phyloP scores from a whole-genome alignment of 108 stramenopile species.

The Nannochloropsis oceanica region DNA sequence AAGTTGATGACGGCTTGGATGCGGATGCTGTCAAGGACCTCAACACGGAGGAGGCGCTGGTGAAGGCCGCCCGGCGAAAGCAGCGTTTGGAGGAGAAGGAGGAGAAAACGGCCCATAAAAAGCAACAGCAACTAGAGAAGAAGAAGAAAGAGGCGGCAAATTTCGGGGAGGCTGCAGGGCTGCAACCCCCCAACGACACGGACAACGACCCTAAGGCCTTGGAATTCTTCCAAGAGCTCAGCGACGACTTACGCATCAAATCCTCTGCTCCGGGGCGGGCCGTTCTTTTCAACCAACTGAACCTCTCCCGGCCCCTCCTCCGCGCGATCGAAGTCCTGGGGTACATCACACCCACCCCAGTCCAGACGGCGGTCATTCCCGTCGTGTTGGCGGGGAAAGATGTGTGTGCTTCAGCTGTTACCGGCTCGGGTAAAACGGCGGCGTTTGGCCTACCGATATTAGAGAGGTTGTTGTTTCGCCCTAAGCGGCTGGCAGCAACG shows the following conservation, averaged over 20 bases:
- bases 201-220: background rate
- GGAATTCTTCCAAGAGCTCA: background rate
- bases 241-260: background rate
- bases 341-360: conserved; percentile 79
- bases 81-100: conserved; percentile 7
- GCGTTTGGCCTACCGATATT: conserved; percentile 88
- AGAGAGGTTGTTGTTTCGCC: conserved; percentile 74
- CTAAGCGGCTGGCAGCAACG: conserved; percentile 51
- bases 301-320: conserved; percentile 76
- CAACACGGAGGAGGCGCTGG: background rate
- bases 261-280: conserved; percentile 11
- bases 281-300: conserved; percentile 67
- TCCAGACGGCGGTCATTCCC: conserved; percentile 78
- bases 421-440: conserved; percentile 81
- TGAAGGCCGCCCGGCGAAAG: background rate
- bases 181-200: background rate
- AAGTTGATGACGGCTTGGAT: background rate
- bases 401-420: conserved; percentile 74
- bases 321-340: conserved; percentile 84
- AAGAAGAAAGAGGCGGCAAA: background rate
- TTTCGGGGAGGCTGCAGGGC: background rate
- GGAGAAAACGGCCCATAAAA: conserved; percentile 1
- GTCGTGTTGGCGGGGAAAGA: conserved; percentile 70
- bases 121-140: conserved; percentile 2
- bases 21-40: background rate